Percentiles rank a stretch among this genome's conserved stretches.
Conservation (phyloP, 1,284 basidiomycete genomes). For the Moniliophthora roreri region DNA sequence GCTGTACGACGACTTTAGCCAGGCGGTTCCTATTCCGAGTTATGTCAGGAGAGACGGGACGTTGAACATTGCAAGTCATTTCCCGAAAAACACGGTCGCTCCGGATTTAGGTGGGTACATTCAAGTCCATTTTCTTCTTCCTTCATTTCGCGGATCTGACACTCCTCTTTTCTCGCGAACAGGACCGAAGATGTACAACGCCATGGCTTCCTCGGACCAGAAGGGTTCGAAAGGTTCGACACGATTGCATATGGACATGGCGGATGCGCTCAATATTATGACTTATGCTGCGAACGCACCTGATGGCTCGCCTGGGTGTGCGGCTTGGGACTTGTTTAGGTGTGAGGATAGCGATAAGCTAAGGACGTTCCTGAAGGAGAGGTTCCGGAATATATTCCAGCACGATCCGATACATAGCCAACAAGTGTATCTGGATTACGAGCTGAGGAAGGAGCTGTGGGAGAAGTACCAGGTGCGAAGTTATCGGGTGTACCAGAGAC, state of each 20-base stretch:
- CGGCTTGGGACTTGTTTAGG: slow-evolving; percentile 91
- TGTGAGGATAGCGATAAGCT: slow-evolving; percentile 82
- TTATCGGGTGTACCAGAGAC: slow-evolving; percentile 84
- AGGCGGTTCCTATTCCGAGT: slow-evolving; percentile 83
- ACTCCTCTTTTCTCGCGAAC: slow-evolving; percentile 7
- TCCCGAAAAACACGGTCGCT: slow-evolving; percentile 79
- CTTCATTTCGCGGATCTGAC: not conserved
- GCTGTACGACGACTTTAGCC: slow-evolving; percentile 85
- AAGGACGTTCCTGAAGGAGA: slow-evolving; percentile 68
- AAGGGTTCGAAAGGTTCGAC: slow-evolving; percentile 80
- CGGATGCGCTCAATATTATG: slow-evolving; percentile 94
- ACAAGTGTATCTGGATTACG: slow-evolving; percentile 80
- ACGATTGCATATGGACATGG: slow-evolving; percentile 94
- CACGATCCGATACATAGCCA: slow-evolving; percentile 93
- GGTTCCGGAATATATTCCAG: slow-evolving; percentile 31
- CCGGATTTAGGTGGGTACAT: slow-evolving; percentile 77
- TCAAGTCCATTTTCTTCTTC: slow-evolving; percentile 13
- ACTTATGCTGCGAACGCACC: slow-evolving; percentile 64
- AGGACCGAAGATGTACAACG: slow-evolving; percentile 85
- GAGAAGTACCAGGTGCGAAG: slow-evolving; percentile 72
- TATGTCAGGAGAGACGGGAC: slow-evolving; percentile 88
- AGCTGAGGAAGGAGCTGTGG: slow-evolving; percentile 67
- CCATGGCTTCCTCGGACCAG: slow-evolving; percentile 63
- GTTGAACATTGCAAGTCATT: slow-evolving; percentile 85
- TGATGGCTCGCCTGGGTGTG: slow-evolving; percentile 74